phyloP scores from a whole-genome alignment of 2,329 filamentous ascomycete genomes.

The Zasmidium angulare region DNA sequence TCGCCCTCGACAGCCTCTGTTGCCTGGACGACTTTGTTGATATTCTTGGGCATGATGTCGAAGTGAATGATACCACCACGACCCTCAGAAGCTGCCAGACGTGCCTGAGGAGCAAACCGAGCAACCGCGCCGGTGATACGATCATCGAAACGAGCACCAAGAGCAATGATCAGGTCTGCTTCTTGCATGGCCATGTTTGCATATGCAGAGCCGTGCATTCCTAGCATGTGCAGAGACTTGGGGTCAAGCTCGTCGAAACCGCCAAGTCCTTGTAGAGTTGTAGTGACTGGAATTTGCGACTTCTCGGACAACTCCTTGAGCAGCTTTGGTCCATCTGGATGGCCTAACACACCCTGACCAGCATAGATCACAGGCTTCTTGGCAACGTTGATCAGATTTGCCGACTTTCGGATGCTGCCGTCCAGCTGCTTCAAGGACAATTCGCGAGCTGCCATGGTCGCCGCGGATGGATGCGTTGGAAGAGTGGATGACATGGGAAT shows the following conservation, averaged over 20 bases:
- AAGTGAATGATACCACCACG: conserved; percentile 96
- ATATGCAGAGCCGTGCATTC: conserved; percentile 96
- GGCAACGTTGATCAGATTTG: conserved; percentile 77
- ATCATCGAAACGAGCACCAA: conserved; percentile 93
- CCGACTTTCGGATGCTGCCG: conserved; percentile 72
- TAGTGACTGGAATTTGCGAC: conserved; percentile 88
- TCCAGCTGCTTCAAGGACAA: conserved; percentile 70
- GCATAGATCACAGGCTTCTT: conserved; percentile 97
- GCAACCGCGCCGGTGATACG: conserved; percentile 79
- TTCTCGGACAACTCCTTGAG: conserved; percentile 88
- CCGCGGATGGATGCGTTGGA: conserved; percentile 80
- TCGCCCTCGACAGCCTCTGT: conserved; percentile 95
- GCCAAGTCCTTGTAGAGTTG: conserved; percentile 90
- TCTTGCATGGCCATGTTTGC: conserved; percentile 99
- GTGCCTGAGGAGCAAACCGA: conserved; percentile 88
- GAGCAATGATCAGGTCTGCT: conserved; percentile 90
- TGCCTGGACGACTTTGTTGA: conserved; percentile 98
- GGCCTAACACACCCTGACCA: conserved; percentile 82
- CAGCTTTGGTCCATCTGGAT: conserved; percentile 73
- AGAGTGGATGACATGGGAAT: conserved; percentile 76
- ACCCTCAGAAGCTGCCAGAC: conserved; percentile 76
- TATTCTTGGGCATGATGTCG: conserved; percentile 99
- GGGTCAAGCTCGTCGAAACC: conserved; percentile 89
- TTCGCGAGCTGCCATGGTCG: conserved; percentile 76
- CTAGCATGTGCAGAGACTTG: conserved; percentile 96